Evolutionary conservation across 176 grass and related monocot species (phyloP).

Genomic region (Chloris gayana): DNA sequence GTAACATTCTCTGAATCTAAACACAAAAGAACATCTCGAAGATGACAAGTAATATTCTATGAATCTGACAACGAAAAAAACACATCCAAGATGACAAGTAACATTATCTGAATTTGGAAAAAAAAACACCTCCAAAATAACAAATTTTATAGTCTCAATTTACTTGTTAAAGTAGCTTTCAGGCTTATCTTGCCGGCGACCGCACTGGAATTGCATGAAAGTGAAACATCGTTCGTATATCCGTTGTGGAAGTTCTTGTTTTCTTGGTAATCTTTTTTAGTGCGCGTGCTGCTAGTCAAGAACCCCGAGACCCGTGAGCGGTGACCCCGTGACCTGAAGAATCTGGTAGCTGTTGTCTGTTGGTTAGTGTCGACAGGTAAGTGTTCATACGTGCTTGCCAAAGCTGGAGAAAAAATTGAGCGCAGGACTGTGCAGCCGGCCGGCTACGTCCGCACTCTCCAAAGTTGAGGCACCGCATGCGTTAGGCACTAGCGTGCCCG

Average conservation of each 20-base stretch:
- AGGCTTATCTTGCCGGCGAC: constrained; percentile 30
- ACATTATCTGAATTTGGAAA: too few relatives aligned
- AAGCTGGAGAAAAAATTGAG: not conserved
- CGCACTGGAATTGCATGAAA: constrained; percentile 51
- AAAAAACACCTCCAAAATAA: too few relatives aligned
- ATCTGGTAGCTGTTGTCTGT: constrained; percentile 36
- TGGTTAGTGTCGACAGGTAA: not conserved
- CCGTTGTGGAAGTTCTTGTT: not conserved
- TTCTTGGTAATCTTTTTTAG: not conserved
- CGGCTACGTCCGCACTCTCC: not conserved
- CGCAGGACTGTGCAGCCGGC: not conserved
- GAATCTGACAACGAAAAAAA: too few relatives aligned
- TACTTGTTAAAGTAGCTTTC: constrained; percentile 27
- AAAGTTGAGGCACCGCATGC: not conserved
- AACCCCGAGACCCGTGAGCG: constrained; percentile 21
- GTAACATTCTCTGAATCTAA: too few relatives aligned
- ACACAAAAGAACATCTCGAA: too few relatives aligned
- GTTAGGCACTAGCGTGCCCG: constrained; percentile 6
- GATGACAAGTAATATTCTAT: too few relatives aligned
- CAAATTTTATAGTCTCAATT: too few relatives aligned
- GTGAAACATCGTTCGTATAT: not conserved
- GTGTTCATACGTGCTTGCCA: not conserved
- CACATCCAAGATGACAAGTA: too few relatives aligned
- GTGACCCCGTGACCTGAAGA: constrained; percentile 41
- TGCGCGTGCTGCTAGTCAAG: constrained; percentile 5